These are phyloP conservation scores for Lactarius pseudohatsudake DNA, from an alignment of 768 basidiomycete species.

Conservation along the genomic window DNA sequence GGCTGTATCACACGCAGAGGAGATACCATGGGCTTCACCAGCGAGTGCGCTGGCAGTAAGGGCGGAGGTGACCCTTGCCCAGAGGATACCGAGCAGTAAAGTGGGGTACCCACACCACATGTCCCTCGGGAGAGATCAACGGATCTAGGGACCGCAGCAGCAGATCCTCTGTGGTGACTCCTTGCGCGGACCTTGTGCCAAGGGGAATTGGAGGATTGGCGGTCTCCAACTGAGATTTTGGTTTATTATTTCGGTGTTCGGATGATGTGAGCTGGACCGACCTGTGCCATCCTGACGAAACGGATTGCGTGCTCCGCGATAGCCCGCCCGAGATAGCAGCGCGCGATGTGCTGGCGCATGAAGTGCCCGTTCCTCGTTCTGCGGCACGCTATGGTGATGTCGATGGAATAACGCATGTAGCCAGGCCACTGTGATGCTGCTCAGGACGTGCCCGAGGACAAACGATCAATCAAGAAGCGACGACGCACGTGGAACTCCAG, in stretches of 20 bases:
- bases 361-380: neutral
- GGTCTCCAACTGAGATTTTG: neutral
- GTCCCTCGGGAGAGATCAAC: neutral
- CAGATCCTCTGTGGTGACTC: neutral
- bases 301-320: neutral
- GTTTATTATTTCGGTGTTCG: too few relatives aligned
- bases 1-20: neutral
- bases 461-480: neutral
- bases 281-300: slow-evolving; percentile 3
- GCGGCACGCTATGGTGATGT: neutral
- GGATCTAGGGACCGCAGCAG: neutral
- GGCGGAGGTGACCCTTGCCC: neutral
- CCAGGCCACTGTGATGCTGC: neutral
- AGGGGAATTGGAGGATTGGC: neutral
- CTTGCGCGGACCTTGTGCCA: neutral
- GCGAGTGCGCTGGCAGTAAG: neutral
- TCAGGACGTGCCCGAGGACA: neutral
- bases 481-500: neutral
- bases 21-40: neutral
- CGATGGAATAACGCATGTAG: neutral
- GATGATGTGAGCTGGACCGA: neutral
- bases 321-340: neutral
- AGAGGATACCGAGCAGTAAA: neutral
- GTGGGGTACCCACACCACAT: neutral
- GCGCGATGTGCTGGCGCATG: neutral